Base-by-base conservation (phyloP, 2,329 filamentous ascomycete genomes). In the Colletotrichum sp. region DNA sequence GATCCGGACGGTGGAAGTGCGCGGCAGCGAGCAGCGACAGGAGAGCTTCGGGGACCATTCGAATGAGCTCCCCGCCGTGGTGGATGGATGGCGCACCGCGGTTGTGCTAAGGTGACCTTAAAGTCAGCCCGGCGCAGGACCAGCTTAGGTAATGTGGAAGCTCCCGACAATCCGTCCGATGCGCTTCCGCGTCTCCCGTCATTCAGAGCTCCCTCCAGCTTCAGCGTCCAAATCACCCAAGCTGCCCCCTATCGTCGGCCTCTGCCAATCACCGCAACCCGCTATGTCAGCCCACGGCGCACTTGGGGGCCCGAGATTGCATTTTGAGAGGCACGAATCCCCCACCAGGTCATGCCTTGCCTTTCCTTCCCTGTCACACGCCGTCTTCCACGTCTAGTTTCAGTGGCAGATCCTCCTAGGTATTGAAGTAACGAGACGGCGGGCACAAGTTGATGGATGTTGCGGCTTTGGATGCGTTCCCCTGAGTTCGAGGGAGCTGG, bases 331-430 rank as follows among this genome's bases (percentile, higher is more conserved):
- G 26, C 21, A 60, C 6, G 34, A 24, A 10, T 30, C 21, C 64
- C 57, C 64, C 71, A 71, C 72, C 34, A 71, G 60, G 26, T 75
- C 44, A 30, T 9, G 59, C 28, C 28, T 71, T 30, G 18, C 60
- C 67, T 57, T 34, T 26, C 60, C 28, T 64, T 71, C 72, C 72
- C 72, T 75, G 60, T 66, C 72, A 71, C 8, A 44, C 72, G 67
- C 44, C 49, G 24, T 26, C 34, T n/a, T 44, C n/a, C 30, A 30
- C 36, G 12, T 64, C 5, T 62, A 52, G 28, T 52, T 52, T 30
- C 65, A 64, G 30, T 64, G 30, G 32, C n/a, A 64, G 60, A 39
- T 49, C 44, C 44, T 49, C 44, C 10, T 49, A 34, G 6, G 6
- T 34, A 49, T 49, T 49, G 44, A 49, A n/a, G 44, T 6, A 21